Evolutionary conservation across 805 yeast genomes (phyloP), one percentile per base, ranked within the genome.

Genomic region (Yarrowia osloensis): DNA sequence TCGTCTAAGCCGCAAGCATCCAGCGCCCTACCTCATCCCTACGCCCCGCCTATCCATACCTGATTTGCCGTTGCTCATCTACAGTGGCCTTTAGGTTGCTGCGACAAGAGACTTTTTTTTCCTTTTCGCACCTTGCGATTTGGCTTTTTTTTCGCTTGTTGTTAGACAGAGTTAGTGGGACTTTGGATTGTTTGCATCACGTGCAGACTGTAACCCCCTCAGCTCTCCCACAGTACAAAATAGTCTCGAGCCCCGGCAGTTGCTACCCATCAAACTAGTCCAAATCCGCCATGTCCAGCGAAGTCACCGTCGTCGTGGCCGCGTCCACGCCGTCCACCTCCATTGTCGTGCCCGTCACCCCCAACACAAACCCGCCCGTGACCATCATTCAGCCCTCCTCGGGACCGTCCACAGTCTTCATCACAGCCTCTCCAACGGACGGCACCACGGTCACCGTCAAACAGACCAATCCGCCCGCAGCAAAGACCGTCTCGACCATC

Each of bases 131-230:
- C 31, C 31, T 2, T 28, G 11, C 2, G 31, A 5, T 33, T 33
- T 33, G 35, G 13, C 17, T 33, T 33, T 11, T 4, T 8, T 31
- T 33, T 33, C 35, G 35, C 35, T 33, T 33, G 35, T 33, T 33
- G 35, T 15, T 6, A 35, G 24, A n/a, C 37, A 47, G 19, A 47
- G 54, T 47, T 47, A 12, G 35, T 46, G 33, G 33, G 35, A 28
- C 9, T 12, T 33, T 33, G 39, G 13, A 31, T 50, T 54, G 61
- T 54, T 54, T 54, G 61, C 61, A 54, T 54, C 61, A 54, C 61
- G 61, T 54, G 61, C 61, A 54, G 61, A 50, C 40, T 29, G 21
- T 47, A 50, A 8, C 40, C 57, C 57, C 57, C 57, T 50, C 57
- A 50, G n/a, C n/a, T 50, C 37, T 50, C 39, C 31, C 55, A 9